These are phyloP conservation scores for Emergomyces pasteurianus DNA, from an alignment of 2,329 filamentous ascomycete genomes.

Conservation along the genomic window DNA sequence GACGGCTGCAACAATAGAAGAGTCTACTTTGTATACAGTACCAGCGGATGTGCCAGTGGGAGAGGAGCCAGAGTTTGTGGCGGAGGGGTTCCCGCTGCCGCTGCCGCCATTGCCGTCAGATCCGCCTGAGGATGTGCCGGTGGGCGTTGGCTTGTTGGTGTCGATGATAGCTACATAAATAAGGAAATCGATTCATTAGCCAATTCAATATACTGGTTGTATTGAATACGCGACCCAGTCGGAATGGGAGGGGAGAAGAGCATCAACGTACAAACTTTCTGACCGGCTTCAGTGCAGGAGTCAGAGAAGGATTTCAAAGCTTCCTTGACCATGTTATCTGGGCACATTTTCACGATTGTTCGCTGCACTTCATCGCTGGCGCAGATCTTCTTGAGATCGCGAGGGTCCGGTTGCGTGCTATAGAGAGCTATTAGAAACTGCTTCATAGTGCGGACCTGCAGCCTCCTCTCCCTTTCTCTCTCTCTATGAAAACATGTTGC, in stretches of 20 bases:
- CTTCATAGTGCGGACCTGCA: neutral
- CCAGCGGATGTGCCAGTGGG: slow-evolving; percentile 15
- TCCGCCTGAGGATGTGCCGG: neutral
- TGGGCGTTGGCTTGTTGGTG: neutral
- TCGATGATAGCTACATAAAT: neutral
- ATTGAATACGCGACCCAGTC: slow-evolving; percentile 2
- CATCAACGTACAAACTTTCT: slow-evolving; percentile 28
- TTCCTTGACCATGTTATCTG: slow-evolving; percentile 16
- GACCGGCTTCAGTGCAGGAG: slow-evolving; percentile 28
- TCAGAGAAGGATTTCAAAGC: slow-evolving; percentile 29
- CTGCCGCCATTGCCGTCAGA: neutral
- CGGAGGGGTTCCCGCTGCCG: neutral
- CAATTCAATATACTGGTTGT: neutral
- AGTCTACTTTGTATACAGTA: slow-evolving; percentile 23
- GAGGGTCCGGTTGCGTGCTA: slow-evolving; percentile 26
- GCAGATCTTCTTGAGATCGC: slow-evolving; percentile 29
- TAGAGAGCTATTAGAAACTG: slow-evolving; percentile 12
- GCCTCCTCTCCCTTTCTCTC: too few relatives aligned
- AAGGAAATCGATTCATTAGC: neutral
- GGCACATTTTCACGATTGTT: slow-evolving; percentile 26
- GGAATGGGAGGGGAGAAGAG: neutral
- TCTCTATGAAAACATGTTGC: neutral
- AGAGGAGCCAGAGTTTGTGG: slow-evolving; percentile 8
- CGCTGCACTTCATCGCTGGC: slow-evolving; percentile 25
- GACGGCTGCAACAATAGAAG: slow-evolving; percentile 26